A percentile compares a stretch with the other conserved stretches of the same genome.
These are phyloP conservation scores for Reticulascus tulasneorum DNA, from an alignment of 2,329 filamentous ascomycete species.

Conservation along the genomic window DNA sequence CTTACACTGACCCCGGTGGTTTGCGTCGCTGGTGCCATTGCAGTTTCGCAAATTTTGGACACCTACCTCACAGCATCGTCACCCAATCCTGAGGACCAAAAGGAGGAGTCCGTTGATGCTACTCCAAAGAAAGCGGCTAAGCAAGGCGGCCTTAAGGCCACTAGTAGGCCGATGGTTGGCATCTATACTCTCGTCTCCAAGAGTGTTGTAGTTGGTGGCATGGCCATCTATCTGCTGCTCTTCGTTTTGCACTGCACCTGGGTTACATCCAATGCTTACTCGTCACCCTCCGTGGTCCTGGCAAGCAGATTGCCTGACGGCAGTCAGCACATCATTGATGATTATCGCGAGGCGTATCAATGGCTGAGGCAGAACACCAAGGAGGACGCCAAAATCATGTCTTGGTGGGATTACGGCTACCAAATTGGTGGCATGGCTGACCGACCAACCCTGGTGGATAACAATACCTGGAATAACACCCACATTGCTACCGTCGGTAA, in stretches of 20 bases:
- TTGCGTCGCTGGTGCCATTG: conserved; percentile 88
- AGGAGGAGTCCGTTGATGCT: conserved; percentile 44
- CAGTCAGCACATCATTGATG: conserved; percentile 96
- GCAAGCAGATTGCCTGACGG: conserved; percentile 91
- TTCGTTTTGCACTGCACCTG: conserved; percentile 98
- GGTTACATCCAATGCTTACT: conserved; percentile 99
- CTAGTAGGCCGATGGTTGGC: conserved; percentile 70
- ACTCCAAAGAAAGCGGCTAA: conserved; percentile 53
- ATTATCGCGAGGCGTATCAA: conserved; percentile 98
- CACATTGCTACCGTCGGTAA: conserved; percentile 99
- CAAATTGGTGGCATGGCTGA: conserved; percentile 99
- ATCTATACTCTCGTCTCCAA: conserved; percentile 82
- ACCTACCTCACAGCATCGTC: conserved; percentile 69
- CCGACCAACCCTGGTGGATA: conserved; percentile 93
- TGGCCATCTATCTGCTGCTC: conserved; percentile 78
- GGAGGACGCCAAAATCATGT: conserved; percentile 96
- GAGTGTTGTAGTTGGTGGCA: conserved; percentile 65
- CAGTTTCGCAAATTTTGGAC: conserved; percentile 82
- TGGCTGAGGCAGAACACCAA: conserved; percentile 98
- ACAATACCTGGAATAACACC: conserved; percentile 99
- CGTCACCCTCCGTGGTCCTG: conserved; percentile 93
- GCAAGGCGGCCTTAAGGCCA: conserved; percentile 61
- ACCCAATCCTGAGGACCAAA: conserved; percentile 43
- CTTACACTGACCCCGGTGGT: conserved; percentile 94
- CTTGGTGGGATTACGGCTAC: conserved; percentile 99